These are phyloP conservation scores for Glebionis coronaria DNA, from an alignment of 129 eudicot species.

Conservation along the genomic window DNA sequence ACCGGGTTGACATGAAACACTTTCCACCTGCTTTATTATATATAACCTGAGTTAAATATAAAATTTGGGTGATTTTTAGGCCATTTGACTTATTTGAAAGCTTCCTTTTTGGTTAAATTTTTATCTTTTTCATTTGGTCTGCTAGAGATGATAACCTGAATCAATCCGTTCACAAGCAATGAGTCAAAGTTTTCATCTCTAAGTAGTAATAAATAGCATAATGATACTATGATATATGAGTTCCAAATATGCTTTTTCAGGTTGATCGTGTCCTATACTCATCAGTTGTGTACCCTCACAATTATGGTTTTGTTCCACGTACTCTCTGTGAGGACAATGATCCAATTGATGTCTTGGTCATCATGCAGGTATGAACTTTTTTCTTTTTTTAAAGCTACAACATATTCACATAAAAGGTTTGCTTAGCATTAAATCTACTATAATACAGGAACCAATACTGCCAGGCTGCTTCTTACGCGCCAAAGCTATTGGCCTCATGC, in stretches of 20 bases:
- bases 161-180: too few species aligned
- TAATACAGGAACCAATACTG: constrained; percentile 82
- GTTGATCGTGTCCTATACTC: constrained; percentile 95
- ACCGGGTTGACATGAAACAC: too few species aligned
- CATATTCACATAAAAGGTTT: too few species aligned
- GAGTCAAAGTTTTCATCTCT: too few species aligned
- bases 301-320: constrained; percentile 93
- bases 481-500: constrained; percentile 93
- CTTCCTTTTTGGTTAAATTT: too few species aligned
- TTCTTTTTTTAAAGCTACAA: not conserved
- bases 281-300: constrained; percentile 94
- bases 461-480: constrained; percentile 96
- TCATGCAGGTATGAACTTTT: constrained; percentile 75
- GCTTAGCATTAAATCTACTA: not conserved
- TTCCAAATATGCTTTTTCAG: constrained; percentile 32
- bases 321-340: constrained; percentile 92
- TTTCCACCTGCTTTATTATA: too few species aligned
- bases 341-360: constrained; percentile 87
- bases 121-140: too few species aligned
- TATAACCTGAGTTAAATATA: too few species aligned
- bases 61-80: too few species aligned
- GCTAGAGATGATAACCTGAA: too few species aligned
- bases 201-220: constrained; percentile 1
- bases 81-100: too few species aligned
- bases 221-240: constrained; percentile 7